Base-by-base conservation (phyloP, 208 protist species). In the Wallacemonas sp. region DNA sequence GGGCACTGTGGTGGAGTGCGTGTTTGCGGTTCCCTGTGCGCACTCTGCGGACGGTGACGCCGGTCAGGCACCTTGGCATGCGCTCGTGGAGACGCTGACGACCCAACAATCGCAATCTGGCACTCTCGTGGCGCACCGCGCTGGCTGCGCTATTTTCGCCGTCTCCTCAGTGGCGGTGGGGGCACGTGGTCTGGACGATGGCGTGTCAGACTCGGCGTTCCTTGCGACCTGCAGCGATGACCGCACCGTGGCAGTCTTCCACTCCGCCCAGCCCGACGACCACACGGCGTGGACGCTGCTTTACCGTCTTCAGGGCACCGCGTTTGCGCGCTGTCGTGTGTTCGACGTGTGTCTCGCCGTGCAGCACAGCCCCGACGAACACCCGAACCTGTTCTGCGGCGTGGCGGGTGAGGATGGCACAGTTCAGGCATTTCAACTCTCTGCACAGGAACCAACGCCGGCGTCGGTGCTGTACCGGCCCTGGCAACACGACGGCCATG, bases 201-300 rank as follows among this genome's bases (percentile, higher is more conserved):
- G 7, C 26, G 22, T 8, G 22, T 26, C 7, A 14, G 25, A 26
- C 48, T 23, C 48, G 0, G 22, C 31, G 3, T 45, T 20, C 42
- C 54, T 92, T 20, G 84, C 84, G 1, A 91, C 89, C 1, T 90
- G 89, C 64, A 93, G 84, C 63, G 89, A 93, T 54, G 86, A 95
- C 67, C 81, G 86, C 20, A 79, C 76, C 3, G 89, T 79, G 16
- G 73, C 77, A 2, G 39, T 92, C 3, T 89, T 82, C 52, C 59
- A 57, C 3, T 55, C 69, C 33, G 14, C 28, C 2, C 10, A n/a
- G 14, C 4, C 10, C 2, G 39, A 22, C 26, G 45, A 33, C 18
- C 12, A 23, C 46, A 50, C 41, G 75, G 76, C 29, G 62, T 86
- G 74, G 75, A 36, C 8, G 11, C 65, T 73, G 26, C 46, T 81